phyloP scores from a whole-genome alignment of 2,329 filamentous ascomycete species.

The Fusarium fujikuroi region DNA sequence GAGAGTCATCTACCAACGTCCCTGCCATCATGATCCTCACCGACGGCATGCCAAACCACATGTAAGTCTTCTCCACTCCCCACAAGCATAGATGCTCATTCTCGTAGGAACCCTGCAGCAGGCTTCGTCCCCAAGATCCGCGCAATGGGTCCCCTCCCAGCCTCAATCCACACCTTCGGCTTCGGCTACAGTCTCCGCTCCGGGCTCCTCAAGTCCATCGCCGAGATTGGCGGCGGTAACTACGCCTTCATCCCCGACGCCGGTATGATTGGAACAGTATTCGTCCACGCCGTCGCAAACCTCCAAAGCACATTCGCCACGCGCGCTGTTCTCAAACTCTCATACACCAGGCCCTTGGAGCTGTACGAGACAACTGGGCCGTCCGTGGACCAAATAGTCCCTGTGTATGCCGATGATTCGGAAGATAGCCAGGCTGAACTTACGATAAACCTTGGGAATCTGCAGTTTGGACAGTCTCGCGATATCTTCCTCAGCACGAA shows the following conservation, averaged over 20 bases:
- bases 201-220: conserved; percentile 68
- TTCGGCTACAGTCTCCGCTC: conserved; percentile 52
- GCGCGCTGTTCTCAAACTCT: conserved; percentile 56
- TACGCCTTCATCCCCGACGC: conserved; percentile 71
- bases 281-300: conserved; percentile 70
- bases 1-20: conserved; percentile 50
- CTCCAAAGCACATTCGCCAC: conserved; percentile 68
- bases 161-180: conserved; percentile 55
- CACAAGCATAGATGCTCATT: background rate
- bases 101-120: conserved; percentile 55
- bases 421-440: conserved; percentile 43
- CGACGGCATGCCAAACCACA: conserved; percentile 65
- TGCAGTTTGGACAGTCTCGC: conserved; percentile 71
- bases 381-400: conserved; percentile 50
- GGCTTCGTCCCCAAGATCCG: conserved; percentile 67
- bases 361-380: conserved; percentile 55
- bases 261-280: conserved; percentile 71
- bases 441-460: conserved; percentile 58
- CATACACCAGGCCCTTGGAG: conserved; percentile 50
- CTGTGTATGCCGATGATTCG: conserved; percentile 18
- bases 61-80: conserved; percentile 47
- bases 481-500: conserved; percentile 61
- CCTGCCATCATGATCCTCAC: conserved; percentile 65
- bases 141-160: conserved; percentile 52
- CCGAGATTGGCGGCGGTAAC: conserved; percentile 66